Percentiles rank a stretch among this genome's conserved stretches.
Evolutionary conservation across 805 yeast species (phyloP).

Genomic region (Yamadazyma scolyti): DNA sequence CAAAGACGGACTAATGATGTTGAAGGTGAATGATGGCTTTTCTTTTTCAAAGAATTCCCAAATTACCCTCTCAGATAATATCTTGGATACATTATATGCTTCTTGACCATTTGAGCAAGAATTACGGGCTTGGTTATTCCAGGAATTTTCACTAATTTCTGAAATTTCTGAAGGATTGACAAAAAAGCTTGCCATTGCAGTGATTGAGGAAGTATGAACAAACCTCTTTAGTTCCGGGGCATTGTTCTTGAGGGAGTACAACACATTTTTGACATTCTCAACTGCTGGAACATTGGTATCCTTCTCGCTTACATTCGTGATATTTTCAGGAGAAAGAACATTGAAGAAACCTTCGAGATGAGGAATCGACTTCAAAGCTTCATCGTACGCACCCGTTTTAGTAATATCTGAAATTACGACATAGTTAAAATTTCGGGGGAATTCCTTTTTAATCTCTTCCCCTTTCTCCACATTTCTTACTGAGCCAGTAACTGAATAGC

Average conservation of each 20-base stretch:
- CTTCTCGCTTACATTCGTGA: too few relatives aligned
- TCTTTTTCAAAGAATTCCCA: slow-evolving; percentile 48
- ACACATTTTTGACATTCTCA: slow-evolving; percentile 23
- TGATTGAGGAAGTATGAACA: slow-evolving; percentile 48
- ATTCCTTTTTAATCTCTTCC: slow-evolving; percentile 22
- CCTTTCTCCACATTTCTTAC: slow-evolving; percentile 46
- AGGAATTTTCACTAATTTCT: slow-evolving; percentile 23
- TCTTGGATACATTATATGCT: slow-evolving; percentile 46
- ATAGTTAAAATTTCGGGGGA: slow-evolving; percentile 15
- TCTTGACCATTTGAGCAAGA: slow-evolving; percentile 18
- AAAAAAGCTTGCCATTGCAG: slow-evolving; percentile 3
- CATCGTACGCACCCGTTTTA: slow-evolving; percentile 22
- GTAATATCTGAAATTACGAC: slow-evolving; percentile 21
- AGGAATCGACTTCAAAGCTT: slow-evolving; percentile 21
- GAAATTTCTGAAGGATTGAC: slow-evolving; percentile 2
- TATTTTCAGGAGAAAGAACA: slow-evolving; percentile 25
- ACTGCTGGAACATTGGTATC: slow-evolving; percentile 26
- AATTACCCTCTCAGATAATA: slow-evolving; percentile 54
- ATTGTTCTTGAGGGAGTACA: slow-evolving; percentile 37
- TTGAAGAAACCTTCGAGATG: slow-evolving; percentile 25
- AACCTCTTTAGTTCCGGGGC: slow-evolving; percentile 42
- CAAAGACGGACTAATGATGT: slow-evolving; percentile 40
- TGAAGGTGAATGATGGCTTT: slow-evolving; percentile 33
- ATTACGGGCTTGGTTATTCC: slow-evolving; percentile 25
- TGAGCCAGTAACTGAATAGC: slow-evolving; percentile 49